Conservation (phyloP, 2,329 filamentous ascomycete genomes). For the Exserohilum turcica region DNA sequence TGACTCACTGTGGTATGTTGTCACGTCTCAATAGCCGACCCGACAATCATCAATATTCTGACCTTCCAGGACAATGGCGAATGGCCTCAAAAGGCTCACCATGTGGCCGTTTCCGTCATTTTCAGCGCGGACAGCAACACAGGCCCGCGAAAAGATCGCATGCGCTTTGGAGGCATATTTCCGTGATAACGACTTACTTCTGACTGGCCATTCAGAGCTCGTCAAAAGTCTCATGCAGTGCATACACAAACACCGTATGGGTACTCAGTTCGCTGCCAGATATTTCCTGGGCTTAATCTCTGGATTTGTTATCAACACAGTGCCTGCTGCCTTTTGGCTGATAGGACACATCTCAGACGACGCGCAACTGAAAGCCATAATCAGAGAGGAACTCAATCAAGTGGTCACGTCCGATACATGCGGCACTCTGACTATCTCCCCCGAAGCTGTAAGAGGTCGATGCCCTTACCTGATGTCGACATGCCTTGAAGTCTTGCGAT, state of each 20-base stretch:
- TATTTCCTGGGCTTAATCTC: background rate
- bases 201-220: background rate
- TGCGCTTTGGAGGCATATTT: background rate
- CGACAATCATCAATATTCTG: background rate
- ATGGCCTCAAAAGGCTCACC: background rate
- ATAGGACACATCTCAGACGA: background rate
- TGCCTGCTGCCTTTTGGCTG: background rate
- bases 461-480: background rate
- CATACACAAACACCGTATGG: background rate
- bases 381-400: background rate
- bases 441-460: background rate
- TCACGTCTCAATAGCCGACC: background rate
- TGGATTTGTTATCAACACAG: background rate
- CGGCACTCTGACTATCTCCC: background rate
- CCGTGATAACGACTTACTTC: background rate
- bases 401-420: background rate
- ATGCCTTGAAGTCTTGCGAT: background rate
- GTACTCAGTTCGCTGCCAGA: background rate
- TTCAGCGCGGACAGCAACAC: background rate
- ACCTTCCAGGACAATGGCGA: background rate
- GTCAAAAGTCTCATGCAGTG: background rate
- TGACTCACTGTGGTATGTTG: background rate
- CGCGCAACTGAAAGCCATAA: background rate
- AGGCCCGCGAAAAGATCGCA: background rate
- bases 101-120: background rate